Evolutionary conservation across 768 basidiomycete species (phyloP), one percentile per base, ranked within the genome.

Genomic region (Tricholoma sp.): DNA sequence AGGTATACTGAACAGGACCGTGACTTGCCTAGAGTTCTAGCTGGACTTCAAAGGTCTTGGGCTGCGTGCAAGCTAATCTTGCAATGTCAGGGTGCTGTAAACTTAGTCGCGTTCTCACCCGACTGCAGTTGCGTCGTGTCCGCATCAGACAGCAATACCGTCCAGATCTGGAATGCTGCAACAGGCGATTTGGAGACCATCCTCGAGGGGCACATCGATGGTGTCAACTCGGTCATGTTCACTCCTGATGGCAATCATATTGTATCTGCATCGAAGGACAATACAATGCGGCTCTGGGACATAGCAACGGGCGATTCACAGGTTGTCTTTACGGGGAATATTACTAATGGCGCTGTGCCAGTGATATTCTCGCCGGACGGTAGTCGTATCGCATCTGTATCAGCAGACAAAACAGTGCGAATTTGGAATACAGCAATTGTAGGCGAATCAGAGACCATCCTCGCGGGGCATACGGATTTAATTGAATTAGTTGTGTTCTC

Each of bases 401-500:
- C 57, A 22, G 2, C 31, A 9, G 67, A 69, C 47, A 22, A 55
- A 7, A 66, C 58, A 4, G 54, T 70, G 14, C 49, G 60, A 5
- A 51, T 57, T 3, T 57, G 43, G 45, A 45, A 56, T 29, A 21
- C 55, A 19, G 18, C 29, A n/a, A 47, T 22, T 9, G 5, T 5
- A 5, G 45, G 45, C 4, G 6, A 21, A 1, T 9, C 19, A 19
- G 29, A 32, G 46, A 16, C 24, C 18, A 29, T 51, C 19, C 47
- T 54, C 12, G 9, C 31, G 45, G 67, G 64, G 14, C 66, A 68
- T 45, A 35, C 57, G 4, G 55, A 58, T 39, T 63, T 65, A 1
- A 45, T 67, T 6, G 61, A 27, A 27, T 64, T 65, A 1, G 46
- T 67, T 6, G 61, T 34, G 3, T 68, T 58, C 49, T 64, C 61